These are phyloP conservation scores for Penicillium sp. DNA, from an alignment of 2,329 filamentous ascomycete species.

Conservation along the genomic window DNA sequence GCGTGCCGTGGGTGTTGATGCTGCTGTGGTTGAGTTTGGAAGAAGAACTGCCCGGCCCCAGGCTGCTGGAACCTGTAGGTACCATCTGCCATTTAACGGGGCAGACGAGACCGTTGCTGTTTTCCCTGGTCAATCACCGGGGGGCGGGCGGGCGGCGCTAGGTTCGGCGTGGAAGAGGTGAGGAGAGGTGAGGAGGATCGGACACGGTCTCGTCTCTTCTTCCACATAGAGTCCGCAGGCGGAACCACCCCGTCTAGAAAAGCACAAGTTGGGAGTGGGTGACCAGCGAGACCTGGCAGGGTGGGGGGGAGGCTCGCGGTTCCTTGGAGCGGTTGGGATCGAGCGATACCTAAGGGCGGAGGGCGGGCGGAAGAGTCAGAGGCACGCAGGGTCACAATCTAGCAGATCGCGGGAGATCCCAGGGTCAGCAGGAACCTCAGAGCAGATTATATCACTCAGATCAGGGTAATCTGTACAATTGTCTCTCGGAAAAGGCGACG, in stretches of 20 bases:
- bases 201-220: conserved; percentile 49
- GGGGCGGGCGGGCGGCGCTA: conserved; percentile 24
- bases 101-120: conserved; percentile 45
- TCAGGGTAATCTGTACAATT: conserved; percentile 18
- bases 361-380: conserved; percentile 31
- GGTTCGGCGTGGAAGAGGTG: conserved; percentile 27
- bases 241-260: conserved; percentile 31
- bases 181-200: conserved; percentile 39
- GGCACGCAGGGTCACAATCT: conserved; percentile 15
- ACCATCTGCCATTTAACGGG: conserved; percentile 56
- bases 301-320: not conserved
- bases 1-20: conserved; percentile 45
- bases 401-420: conserved; percentile 2
- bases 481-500: conserved; percentile 15
- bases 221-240: conserved; percentile 47
- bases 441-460: conserved; percentile 6
- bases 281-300: conserved; percentile 7
- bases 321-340: conserved; percentile 16
- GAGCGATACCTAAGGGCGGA: conserved; percentile 26
- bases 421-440: conserved; percentile 13
- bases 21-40: conserved; percentile 45
- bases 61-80: conserved; percentile 55
- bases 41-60: conserved; percentile 52
- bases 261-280: conserved; percentile 18
- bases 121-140: conserved; percentile 30